Evolutionary conservation across 208 protist species (phyloP).

Genomic region (Porcisia deanei): DNA sequence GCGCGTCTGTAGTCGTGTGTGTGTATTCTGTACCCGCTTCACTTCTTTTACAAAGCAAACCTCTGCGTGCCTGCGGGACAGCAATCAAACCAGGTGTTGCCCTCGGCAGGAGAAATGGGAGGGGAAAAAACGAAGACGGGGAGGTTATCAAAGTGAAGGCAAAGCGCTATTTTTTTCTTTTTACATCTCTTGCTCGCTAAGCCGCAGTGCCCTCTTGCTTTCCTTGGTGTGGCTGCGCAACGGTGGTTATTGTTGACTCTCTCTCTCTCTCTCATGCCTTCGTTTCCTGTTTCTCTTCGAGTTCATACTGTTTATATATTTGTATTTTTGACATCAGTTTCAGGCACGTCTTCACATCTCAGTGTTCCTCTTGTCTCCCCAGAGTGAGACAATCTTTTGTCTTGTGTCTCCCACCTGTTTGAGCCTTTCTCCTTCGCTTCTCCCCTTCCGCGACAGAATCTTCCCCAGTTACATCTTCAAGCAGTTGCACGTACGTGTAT

Average conservation of each 20-base stretch:
- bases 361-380: neutral
- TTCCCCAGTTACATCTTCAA: neutral
- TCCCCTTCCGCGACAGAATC: neutral
- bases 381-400: neutral
- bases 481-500: neutral
- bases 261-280: neutral
- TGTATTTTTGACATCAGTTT: too few species aligned
- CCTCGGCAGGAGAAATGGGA: neutral
- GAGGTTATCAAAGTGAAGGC: neutral
- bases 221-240: neutral
- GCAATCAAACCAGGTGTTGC: neutral
- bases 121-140: neutral
- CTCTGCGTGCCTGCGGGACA: neutral
- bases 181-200: neutral
- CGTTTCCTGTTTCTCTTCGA: constrained; percentile 21
- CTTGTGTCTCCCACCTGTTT: neutral
- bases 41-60: neutral
- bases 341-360: neutral
- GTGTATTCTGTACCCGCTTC: neutral
- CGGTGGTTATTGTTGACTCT: neutral
- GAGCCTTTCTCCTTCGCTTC: neutral
- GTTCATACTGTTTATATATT: constrained; percentile 12
- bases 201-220: neutral
- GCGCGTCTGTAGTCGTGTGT: neutral
- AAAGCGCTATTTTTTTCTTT: neutral